Percentiles rank a stretch among this genome's conserved stretches.
These are phyloP conservation scores for Datisca glomerata DNA, from an alignment of 306 rosid species.

Conservation along the genomic window DNA sequence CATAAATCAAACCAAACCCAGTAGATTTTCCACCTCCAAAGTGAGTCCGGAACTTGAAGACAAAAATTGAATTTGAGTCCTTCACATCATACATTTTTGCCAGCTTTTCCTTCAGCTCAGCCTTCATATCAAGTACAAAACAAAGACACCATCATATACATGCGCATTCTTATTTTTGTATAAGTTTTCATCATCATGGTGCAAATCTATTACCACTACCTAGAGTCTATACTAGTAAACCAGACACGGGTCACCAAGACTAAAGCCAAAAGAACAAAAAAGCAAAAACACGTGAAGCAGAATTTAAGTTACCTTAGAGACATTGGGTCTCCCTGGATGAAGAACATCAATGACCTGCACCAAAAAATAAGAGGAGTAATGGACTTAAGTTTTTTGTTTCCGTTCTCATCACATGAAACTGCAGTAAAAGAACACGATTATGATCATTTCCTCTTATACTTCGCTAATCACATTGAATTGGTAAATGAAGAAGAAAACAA, in stretches of 20 bases:
- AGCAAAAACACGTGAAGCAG: not conserved
- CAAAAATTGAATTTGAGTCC: conserved; percentile 71
- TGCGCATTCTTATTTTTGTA: too few species aligned
- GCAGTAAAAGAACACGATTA: not conserved
- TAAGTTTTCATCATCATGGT: not conserved
- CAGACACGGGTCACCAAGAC: too few species aligned
- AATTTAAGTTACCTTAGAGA: conserved; percentile 55
- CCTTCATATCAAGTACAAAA: conserved; percentile 18
- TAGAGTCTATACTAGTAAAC: not conserved
- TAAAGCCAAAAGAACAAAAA: not conserved
- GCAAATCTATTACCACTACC: too few species aligned
- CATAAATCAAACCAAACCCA: conserved; percentile 90
- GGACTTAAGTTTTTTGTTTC: not conserved
- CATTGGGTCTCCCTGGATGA: conserved; percentile 92
- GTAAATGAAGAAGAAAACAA: not conserved
- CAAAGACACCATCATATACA: not conserved
- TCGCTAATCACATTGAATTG: not conserved
- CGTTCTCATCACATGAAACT: not conserved
- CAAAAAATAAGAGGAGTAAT: not conserved
- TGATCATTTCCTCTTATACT: too few species aligned
- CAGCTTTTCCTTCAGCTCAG: conserved; percentile 89
- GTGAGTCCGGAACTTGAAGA: conserved; percentile 79
- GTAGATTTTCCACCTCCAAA: conserved; percentile 97
- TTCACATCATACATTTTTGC: conserved; percentile 66
- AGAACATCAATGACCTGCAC: conserved; percentile 68